These are phyloP conservation scores for Blastobotrys serpentis DNA, from an alignment of 1,139 yeast species.

Conservation along the genomic window DNA sequence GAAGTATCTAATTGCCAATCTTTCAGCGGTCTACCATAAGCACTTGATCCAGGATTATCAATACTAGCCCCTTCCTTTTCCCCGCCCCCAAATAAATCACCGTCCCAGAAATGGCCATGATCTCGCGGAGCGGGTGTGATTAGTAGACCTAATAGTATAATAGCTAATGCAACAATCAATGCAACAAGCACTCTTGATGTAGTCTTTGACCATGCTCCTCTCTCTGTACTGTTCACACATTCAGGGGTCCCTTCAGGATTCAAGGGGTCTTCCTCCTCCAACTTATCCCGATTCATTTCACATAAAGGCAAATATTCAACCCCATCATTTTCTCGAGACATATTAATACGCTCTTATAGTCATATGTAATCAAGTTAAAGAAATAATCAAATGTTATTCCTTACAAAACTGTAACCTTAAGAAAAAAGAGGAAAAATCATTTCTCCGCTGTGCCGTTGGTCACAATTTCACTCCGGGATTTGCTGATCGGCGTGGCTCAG, in stretches of 20 bases:
- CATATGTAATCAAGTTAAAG: no score
- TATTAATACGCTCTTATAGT: neutral
- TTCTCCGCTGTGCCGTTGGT: no score
- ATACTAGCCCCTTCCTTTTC: neutral
- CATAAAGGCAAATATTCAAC: constrained; percentile 2
- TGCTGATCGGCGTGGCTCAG: no score
- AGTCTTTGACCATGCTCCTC: neutral
- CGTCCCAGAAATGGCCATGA: neutral
- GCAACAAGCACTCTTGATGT: neutral
- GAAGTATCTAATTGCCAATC: constrained; percentile 36
- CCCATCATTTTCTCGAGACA: neutral
- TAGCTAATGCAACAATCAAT: neutral
- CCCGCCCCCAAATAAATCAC: neutral
- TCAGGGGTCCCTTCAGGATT: no score
- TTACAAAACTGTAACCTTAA: no score
- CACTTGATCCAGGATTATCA: constrained; percentile 11
- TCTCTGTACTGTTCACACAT: no score
- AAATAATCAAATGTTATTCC: no score
- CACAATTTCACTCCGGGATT: no score
- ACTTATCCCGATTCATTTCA: neutral
- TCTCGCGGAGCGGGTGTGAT: constrained; percentile 1
- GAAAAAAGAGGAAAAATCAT: no score
- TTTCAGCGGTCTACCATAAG: constrained; percentile 26
- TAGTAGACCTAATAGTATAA: neutral
- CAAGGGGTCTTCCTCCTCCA: neutral